These are phyloP conservation scores for Coemansia interrupta DNA, from an alignment of 192 early-diverging fungal genomes.

Conservation along the genomic window DNA sequence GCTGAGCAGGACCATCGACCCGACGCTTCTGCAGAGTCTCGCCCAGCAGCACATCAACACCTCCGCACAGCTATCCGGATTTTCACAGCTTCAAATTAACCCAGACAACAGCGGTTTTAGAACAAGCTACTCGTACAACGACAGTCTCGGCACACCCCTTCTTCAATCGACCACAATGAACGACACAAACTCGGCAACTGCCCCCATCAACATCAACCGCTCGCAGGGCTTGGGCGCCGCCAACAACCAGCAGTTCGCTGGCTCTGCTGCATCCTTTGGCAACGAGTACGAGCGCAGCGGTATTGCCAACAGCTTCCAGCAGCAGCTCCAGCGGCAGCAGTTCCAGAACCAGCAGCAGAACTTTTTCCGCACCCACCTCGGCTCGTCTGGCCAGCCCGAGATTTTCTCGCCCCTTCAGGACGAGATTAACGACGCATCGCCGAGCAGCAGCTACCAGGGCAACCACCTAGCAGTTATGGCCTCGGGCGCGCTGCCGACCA, in stretches of 20 bases:
- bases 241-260: slow-evolving; percentile 28
- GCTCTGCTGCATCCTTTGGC: slow-evolving; percentile 40
- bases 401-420: slow-evolving; percentile 42
- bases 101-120: slow-evolving; percentile 10
- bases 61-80: slow-evolving; percentile 39
- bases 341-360: slow-evolving; percentile 34
- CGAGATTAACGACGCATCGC: slow-evolving; percentile 38
- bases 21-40: slow-evolving; percentile 50
- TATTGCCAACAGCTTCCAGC: slow-evolving; percentile 50
- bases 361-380: slow-evolving; percentile 46
- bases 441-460: slow-evolving; percentile 33
- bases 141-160: slow-evolving; percentile 12
- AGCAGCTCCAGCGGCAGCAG: slow-evolving; percentile 52
- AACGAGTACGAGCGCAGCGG: slow-evolving; percentile 48
- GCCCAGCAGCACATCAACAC: slow-evolving; percentile 39
- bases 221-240: slow-evolving; percentile 9
- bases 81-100: slow-evolving; percentile 44
- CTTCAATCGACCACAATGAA: slow-evolving; percentile 24
- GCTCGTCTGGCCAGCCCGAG: slow-evolving; percentile 39
- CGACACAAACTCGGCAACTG: slow-evolving; percentile 26
- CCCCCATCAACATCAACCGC: slow-evolving; percentile 50
- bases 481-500: slow-evolving; percentile 34
- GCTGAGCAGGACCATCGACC: slow-evolving; percentile 44
- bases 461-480: slow-evolving; percentile 41
- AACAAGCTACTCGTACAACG: slow-evolving; percentile 1